These are phyloP conservation scores for Magnolia changhungtana DNA, from an alignment of 164 flowering plant species.

Conservation along the genomic window DNA sequence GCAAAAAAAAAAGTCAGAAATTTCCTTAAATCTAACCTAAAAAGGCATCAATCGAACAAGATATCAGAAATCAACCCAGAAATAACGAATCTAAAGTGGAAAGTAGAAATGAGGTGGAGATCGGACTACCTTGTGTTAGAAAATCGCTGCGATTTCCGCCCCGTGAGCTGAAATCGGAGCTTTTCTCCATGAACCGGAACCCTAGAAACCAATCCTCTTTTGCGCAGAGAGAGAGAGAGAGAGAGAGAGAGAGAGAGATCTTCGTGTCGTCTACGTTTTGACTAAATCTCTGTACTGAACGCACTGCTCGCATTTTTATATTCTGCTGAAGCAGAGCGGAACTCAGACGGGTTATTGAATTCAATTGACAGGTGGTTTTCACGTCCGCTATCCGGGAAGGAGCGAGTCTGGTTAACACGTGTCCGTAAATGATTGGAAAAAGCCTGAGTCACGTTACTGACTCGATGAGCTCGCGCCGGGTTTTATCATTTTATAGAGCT, in stretches of 20 bases:
- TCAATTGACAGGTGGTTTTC: neutral
- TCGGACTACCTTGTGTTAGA: neutral
- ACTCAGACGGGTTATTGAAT: neutral
- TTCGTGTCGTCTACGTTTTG: constrained; percentile 3
- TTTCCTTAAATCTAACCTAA: neutral
- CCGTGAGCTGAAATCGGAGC: neutral
- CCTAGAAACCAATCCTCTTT: neutral
- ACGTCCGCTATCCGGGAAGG: neutral
- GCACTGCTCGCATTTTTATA: neutral
- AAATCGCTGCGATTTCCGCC: neutral
- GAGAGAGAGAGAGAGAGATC: neutral
- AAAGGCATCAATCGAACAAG: neutral
- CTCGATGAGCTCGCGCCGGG: neutral
- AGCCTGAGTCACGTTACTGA: neutral
- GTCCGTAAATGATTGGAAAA: neutral
- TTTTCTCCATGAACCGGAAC: neutral
- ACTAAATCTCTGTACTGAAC: neutral
- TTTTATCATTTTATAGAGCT: neutral
- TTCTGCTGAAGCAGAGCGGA: neutral
- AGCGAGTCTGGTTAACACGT: neutral
- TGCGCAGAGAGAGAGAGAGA: neutral
- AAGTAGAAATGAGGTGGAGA: neutral
- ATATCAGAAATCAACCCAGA: neutral
- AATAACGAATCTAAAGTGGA: neutral
- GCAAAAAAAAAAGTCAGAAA: neutral